A percentile compares a stretch with the other conserved stretches of the same genome.
Conservation (phyloP, 2,329 filamentous ascomycete species). For the Pezicula neosporulosa region DNA sequence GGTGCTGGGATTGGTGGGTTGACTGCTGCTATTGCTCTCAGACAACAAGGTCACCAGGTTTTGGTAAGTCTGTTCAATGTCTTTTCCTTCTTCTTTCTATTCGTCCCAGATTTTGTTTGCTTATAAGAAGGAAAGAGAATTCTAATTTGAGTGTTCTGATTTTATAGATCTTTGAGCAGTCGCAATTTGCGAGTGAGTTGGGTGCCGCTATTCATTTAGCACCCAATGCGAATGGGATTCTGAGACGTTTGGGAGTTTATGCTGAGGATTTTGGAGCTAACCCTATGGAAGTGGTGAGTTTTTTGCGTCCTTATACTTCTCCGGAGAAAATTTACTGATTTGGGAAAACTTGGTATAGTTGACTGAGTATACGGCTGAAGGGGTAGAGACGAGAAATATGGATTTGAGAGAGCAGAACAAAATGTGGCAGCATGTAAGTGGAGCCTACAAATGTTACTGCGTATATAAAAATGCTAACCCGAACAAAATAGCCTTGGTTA, state of each 20-base stretch:
- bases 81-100: too few relatives aligned
- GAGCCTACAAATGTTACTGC: too few relatives aligned
- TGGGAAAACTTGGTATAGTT: not conserved
- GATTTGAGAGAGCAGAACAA: slow-evolving; percentile 28
- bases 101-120: too few relatives aligned
- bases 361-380: not conserved
- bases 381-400: slow-evolving; percentile 26
- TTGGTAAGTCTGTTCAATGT: slow-evolving; percentile 7
- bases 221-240: slow-evolving; percentile 56
- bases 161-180: slow-evolving; percentile 50
- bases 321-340: not conserved
- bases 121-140: not conserved
- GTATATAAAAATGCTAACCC: not conserved
- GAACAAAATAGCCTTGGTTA: slow-evolving; percentile 35
- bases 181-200: slow-evolving; percentile 49
- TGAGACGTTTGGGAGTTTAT: slow-evolving; percentile 41
- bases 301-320: not conserved
- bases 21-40: slow-evolving; percentile 42
- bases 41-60: slow-evolving; percentile 16
- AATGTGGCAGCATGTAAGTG: slow-evolving; percentile 39
- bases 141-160: not conserved
- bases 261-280: slow-evolving; percentile 36
- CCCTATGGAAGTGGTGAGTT: slow-evolving; percentile 7
- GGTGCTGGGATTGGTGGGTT: slow-evolving; percentile 48
- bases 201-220: slow-evolving; percentile 62